Evolutionary conservation across 2,329 filamentous ascomycete species (phyloP).

Genomic region (Ustulina deusta): DNA sequence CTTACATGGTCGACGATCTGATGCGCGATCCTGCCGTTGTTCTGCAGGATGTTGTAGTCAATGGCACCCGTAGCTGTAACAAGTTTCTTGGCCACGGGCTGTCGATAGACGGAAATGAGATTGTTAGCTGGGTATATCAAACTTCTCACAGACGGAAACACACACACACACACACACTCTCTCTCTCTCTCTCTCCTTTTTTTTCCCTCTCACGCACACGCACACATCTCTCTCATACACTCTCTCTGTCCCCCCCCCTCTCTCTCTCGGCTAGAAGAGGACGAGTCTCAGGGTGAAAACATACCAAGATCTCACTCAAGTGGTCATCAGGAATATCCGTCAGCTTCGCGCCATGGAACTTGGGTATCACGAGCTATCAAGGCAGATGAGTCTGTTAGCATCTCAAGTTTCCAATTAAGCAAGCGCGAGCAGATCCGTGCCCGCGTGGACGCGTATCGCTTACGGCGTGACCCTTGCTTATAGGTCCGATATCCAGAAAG

Average conservation of each 20-base stretch:
- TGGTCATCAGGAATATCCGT: constrained; percentile 92
- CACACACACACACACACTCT: background rate
- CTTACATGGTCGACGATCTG: constrained; percentile 92
- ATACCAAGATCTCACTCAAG: constrained; percentile 82
- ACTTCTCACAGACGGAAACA: background rate
- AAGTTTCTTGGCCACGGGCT: constrained; percentile 89
- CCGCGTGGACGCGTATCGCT: constrained; percentile 48
- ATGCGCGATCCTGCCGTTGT: constrained; percentile 92
- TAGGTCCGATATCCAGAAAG: constrained; percentile 94
- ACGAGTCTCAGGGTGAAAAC: background rate
- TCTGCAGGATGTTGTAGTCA: constrained; percentile 95
- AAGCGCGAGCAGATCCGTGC: background rate
- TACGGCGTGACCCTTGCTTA: constrained; percentile 91
- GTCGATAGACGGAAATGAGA: background rate
- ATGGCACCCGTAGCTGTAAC: constrained; percentile 78
- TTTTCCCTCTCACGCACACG: background rate
- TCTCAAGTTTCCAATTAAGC: background rate
- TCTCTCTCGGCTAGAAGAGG: background rate
- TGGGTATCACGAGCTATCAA: constrained; percentile 90
- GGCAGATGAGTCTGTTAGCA: background rate
- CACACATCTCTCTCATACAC: background rate
- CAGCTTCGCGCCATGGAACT: constrained; percentile 92
- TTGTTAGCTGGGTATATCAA: constrained; percentile 13
- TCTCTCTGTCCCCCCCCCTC: background rate
- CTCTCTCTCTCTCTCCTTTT: background rate